These are phyloP conservation scores for Aspergillus homomorphus DNA, from an alignment of 495 filamentous ascomycete species.

Conservation along the genomic window DNA sequence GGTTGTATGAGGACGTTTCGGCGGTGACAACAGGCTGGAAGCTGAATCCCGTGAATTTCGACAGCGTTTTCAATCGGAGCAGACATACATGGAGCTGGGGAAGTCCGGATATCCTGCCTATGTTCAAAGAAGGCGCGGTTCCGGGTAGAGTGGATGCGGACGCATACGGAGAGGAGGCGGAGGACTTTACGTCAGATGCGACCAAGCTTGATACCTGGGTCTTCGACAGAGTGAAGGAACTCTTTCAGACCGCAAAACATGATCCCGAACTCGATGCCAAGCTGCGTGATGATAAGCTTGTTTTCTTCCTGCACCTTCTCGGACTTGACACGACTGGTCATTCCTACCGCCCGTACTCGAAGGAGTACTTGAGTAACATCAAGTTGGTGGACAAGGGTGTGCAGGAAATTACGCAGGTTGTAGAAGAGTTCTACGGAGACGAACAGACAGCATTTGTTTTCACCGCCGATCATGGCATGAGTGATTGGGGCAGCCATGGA, in stretches of 20 bases:
- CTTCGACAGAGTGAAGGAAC: conserved; percentile 83
- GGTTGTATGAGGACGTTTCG: conserved; percentile 97
- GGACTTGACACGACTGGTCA: conserved; percentile 94
- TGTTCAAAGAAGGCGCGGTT: conserved; percentile 95
- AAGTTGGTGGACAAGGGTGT: conserved; percentile 91
- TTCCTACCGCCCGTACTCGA: conserved; percentile 82
- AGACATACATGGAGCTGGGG: conserved; percentile 99
- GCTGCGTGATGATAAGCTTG: conserved; percentile 77
- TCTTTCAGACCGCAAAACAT: conserved; percentile 74
- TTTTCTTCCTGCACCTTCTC: conserved; percentile 97
- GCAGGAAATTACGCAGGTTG: conserved; percentile 71
- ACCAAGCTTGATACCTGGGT: conserved; percentile 87
- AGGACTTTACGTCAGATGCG: conserved; percentile 86
- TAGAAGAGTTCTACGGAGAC: conserved; percentile 90
- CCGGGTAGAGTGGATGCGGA: conserved; percentile 81
- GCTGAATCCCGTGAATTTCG: conserved; percentile 96
- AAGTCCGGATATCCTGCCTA: conserved; percentile 93
- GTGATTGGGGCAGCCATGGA: conserved; percentile 95
- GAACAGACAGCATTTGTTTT: conserved; percentile 93
- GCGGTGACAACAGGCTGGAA: conserved; percentile 98
- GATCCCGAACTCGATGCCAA: conserved; percentile 74
- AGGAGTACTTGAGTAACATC: conserved; percentile 93
- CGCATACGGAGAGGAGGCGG: conserved; percentile 76
- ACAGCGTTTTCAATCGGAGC: conserved; percentile 97
- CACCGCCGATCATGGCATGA: conserved; percentile 99